Evolutionary conservation across 176 grass and related monocot species (phyloP), one percentile per base, ranked within the genome.

Genomic region (Juncus effusus): DNA sequence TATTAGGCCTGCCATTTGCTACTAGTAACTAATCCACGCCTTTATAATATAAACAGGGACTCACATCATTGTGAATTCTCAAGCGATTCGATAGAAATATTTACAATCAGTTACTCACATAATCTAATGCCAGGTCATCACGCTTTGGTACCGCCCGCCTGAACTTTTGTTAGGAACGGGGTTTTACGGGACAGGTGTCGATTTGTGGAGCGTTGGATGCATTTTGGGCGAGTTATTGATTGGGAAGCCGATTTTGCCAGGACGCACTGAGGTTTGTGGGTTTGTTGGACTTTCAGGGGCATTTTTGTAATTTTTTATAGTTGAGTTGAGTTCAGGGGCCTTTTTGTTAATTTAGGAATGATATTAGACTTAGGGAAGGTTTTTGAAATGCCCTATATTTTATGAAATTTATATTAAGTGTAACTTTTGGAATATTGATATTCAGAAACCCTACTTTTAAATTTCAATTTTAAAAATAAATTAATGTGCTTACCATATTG

Each of bases 191-290:
- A 78, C 90, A 4, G 83, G 89, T 64, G 95, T 99, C 37, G 95
- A 99, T 76, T 74, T 99, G 56, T 99, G 95, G 95, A 99, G 95
- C 55, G 86, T 87, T 36, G 95, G 95, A 7, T 99, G 95, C 62
- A 82, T 99, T 77, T 78, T 99, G 44, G 95, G 83, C 0, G 95
- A 99, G 80, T 45, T 99, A 52, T 72, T 99, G 8, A 85, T 87
- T 0, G 78, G 95, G 1, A 59, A 82, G 36, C 86, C 95, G 9
- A 70, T 99, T 74, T 86, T 99, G 13, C 86, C 86, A 0, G 95
- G 77, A 71, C 84, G 89, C 74, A 99, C 95, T 62, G 95, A 99
- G 95, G 95, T 92, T 61, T 42, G 62, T 59, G 13, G 13, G 12
- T 65, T 51, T 74, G 15, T n/a, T 64, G 52, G 40, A 10, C n/a